Percentiles rank a stretch among this genome's conserved stretches.
phyloP scores from a whole-genome alignment of 208 protist genomes.

The Histomonas meleagridis region DNA sequence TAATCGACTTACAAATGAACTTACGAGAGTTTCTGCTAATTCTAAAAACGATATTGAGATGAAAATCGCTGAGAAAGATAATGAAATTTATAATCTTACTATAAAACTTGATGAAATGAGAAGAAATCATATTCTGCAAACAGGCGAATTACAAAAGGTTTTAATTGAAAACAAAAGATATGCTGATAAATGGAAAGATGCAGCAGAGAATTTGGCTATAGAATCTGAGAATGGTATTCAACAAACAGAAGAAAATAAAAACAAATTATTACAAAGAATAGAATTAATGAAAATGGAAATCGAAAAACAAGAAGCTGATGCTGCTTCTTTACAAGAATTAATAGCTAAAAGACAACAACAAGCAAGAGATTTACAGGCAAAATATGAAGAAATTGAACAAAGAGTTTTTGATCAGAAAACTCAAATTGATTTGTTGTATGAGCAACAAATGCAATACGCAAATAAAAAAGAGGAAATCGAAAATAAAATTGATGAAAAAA shows the following conservation, averaged over 20 bases:
- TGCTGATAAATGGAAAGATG: slow-evolving; percentile 3
- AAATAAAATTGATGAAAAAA: slow-evolving; percentile 14
- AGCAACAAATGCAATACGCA: background rate
- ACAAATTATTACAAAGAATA: background rate
- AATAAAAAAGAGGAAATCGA: background rate
- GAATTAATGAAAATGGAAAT: background rate
- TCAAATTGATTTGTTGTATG: background rate
- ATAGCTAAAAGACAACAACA: background rate
- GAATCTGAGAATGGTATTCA: background rate
- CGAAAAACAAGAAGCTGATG: background rate
- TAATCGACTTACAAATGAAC: background rate
- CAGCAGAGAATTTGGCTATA: background rate
- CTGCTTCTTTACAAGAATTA: background rate
- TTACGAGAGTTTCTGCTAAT: background rate
- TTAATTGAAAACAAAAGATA: background rate
- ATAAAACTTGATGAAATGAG: background rate
- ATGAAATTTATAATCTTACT: background rate
- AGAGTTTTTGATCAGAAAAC: background rate
- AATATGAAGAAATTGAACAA: background rate
- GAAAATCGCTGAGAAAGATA: background rate
- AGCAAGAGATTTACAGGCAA: background rate
- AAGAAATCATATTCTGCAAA: background rate
- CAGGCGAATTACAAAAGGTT: background rate
- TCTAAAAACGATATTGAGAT: background rate
- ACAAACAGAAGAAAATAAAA: slow-evolving; percentile 1